Evolutionary conservation across 257 asterid species (phyloP), one percentile per base, ranked within the genome.

Genomic region (Ophiorrhiza pumila): DNA sequence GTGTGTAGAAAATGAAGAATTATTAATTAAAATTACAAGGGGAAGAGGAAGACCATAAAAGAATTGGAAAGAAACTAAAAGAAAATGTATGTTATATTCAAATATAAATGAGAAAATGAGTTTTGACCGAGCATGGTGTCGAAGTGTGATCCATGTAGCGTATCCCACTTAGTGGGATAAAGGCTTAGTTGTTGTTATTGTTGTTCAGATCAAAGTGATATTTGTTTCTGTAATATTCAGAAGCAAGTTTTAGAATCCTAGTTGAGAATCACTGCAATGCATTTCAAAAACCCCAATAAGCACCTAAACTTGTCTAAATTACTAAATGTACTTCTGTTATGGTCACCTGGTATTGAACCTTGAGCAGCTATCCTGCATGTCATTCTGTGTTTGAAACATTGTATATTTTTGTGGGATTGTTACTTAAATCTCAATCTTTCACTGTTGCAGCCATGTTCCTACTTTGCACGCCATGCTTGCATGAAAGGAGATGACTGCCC

Each of bases 401-500:
- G 8, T 42, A 27, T 57, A 53, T 58, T 15, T n/a, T 49, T 42
- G 23, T 53, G 12, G 32, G 25, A 9, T 68, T 57, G 29, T 37
- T 69, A 50, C 58, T 72, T 68, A 37, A 67, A 71, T 39, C 52
- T 13, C 41, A 8, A 0, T 53, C 60, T 74, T 74, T 57, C 31
- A 71, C 53, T 80, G 59, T 84, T 86, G 84, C 90, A 94, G 99
- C 95, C 99, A 71, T 91, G 98, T 56, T 71, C 85, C 47, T 88
- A 90, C 86, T 92, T 94, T 82, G 99, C 98, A 63, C 93, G 96
- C 11, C 84, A 83, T 75, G 74, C 92, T 78, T 94, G 99, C 88
- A 86, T 94, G 99, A 94, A 94, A 87, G 99, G 99, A 74, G 95
- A 94, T 57, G 87, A 85, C 65, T 94, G 97, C 76, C 97, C 97